Conservation (phyloP, 2,329 filamentous ascomycete species). For the Dactylella cylindrospora region DNA sequence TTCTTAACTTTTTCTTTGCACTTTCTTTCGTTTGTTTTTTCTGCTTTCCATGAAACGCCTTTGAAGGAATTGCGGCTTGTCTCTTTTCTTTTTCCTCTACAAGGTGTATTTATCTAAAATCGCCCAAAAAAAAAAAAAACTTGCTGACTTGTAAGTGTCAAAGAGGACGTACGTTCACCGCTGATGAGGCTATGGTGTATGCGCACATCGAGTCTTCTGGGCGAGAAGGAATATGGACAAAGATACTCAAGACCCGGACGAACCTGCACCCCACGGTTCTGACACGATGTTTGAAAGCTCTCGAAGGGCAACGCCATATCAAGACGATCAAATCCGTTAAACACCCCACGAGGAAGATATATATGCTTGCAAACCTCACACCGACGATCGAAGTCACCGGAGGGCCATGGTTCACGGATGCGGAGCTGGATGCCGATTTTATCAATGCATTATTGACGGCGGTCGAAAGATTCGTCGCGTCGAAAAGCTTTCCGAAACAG, state of each 20-base stretch:
- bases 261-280: slow-evolving; percentile 82
- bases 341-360: slow-evolving; percentile 88
- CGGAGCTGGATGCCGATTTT: slow-evolving; percentile 83
- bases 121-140: too few species aligned
- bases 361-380: slow-evolving; percentile 81
- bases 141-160: too few species aligned
- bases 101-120: too few species aligned
- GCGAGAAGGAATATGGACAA: slow-evolving; percentile 85
- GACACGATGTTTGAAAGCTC: slow-evolving; percentile 76
- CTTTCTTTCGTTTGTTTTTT: too few species aligned
- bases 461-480: slow-evolving; percentile 72
- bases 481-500: slow-evolving; percentile 65
- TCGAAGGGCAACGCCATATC: slow-evolving; percentile 80
- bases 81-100: too few species aligned
- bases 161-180: slow-evolving; percentile 54
- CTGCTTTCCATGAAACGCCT: too few species aligned
- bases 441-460: slow-evolving; percentile 74
- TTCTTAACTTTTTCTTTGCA: not conserved
- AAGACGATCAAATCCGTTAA: slow-evolving; percentile 77
- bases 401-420: slow-evolving; percentile 91
- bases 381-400: slow-evolving; percentile 89
- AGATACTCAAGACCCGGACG: slow-evolving; percentile 75
- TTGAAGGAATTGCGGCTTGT: too few species aligned
- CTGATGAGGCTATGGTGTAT: slow-evolving; percentile 84
- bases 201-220: slow-evolving; percentile 83